These are phyloP conservation scores for Hibiscus mutabilis DNA, from an alignment of 345 rosid species.

Conservation along the genomic window DNA sequence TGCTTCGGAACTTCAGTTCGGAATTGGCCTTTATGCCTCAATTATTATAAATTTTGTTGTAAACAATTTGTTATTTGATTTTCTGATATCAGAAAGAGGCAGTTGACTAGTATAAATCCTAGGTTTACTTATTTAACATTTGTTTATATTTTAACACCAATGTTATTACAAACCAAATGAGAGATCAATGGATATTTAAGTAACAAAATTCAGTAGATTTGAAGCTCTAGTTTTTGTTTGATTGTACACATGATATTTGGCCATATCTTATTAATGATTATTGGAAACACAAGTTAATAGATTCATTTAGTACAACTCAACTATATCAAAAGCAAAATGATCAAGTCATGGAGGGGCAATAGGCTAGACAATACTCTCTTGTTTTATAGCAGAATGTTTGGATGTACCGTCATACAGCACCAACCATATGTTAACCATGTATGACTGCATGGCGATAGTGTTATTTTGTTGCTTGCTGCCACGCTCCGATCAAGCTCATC, in stretches of 20 bases:
- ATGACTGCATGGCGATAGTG: neutral
- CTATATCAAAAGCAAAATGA: no score
- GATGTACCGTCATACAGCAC: neutral
- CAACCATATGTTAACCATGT: neutral
- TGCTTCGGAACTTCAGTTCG: neutral
- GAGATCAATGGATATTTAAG: no score
- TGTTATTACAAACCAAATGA: no score
- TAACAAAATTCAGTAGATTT: no score
- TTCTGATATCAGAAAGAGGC: neutral
- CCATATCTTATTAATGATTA: neutral
- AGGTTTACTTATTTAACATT: no score
- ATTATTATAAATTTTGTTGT: conserved; percentile 15
- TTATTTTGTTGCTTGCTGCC: neutral
- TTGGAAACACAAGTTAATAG: neutral
- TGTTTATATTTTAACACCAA: no score
- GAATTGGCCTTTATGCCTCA: neutral
- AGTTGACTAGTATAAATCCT: neutral
- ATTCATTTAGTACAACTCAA: no score
- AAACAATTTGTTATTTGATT: neutral
- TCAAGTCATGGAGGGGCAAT: neutral
- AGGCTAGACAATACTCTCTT: neutral
- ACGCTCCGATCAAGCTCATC: neutral
- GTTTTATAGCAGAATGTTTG: neutral
- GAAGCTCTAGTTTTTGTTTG: neutral
- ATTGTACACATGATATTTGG: no score